Percentiles rank a stretch among this genome's conserved stretches.
Conservation (phyloP, 441 rosid species). For the Mallotus repandus region DNA sequence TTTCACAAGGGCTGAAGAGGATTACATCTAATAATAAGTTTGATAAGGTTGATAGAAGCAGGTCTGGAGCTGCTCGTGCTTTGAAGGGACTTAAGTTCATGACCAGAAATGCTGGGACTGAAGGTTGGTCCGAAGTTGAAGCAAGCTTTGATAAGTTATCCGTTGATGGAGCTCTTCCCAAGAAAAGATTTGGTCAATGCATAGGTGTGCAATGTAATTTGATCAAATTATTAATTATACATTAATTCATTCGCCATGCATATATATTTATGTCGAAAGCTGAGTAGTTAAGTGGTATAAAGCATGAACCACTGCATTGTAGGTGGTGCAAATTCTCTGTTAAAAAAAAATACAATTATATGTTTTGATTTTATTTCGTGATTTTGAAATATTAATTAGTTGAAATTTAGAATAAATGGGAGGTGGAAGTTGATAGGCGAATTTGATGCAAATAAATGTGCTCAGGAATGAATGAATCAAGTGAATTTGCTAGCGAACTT, state of each 20-base stretch:
- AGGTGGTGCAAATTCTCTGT: no score
- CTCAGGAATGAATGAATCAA: conserved; percentile 70
- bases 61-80: conserved; percentile 69
- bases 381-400: no score
- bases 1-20: conserved; percentile 56
- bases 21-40: conserved; percentile 38
- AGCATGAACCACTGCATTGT: no score
- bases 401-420: background rate
- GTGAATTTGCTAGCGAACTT: conserved; percentile 57
- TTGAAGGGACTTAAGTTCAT: conserved; percentile 63
- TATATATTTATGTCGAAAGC: no score
- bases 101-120: conserved; percentile 40
- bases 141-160: conserved; percentile 52
- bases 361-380: no score
- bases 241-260: no score
- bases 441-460: background rate
- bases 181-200: conserved; percentile 60
- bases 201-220: conserved; percentile 40
- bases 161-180: conserved; percentile 48
- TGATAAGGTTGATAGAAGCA: conserved; percentile 43
- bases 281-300: no score
- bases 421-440: no score
- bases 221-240: no score
- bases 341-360: no score
- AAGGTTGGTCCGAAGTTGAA: conserved; percentile 63